A percentile compares a stretch with the other conserved stretches of the same genome.
Evolutionary conservation across 2,329 filamentous ascomycete species (phyloP).

Genomic region (Davidsoniella virescens): DNA sequence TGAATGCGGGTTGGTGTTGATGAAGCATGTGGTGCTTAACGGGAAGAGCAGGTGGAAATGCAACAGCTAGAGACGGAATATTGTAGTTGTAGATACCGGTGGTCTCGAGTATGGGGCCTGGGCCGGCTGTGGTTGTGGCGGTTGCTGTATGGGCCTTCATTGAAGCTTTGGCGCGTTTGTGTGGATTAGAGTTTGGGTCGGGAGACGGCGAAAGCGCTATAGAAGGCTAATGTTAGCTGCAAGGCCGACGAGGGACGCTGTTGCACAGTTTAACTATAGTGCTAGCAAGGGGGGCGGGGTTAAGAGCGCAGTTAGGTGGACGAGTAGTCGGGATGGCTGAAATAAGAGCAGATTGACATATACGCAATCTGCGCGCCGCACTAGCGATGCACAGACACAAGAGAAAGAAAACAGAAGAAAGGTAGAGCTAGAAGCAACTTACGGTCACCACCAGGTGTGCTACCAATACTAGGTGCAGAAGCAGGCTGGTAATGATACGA

Average conservation of each 20-base stretch:
- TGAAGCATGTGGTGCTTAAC: background rate
- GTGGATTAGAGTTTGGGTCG: too few species aligned
- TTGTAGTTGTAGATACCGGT: constrained; percentile 1
- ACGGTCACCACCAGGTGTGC: constrained; percentile 53
- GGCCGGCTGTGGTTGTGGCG: constrained; percentile 1
- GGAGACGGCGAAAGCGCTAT: too few species aligned
- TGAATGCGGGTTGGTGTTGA: background rate
- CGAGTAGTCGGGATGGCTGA: too few species aligned
- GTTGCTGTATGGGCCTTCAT: constrained; percentile 13
- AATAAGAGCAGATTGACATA: too few species aligned
- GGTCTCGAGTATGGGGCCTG: constrained; percentile 7
- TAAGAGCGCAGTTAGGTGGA: too few species aligned
- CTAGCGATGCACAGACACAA: too few species aligned
- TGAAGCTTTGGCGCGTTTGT: background rate
- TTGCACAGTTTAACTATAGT: too few species aligned
- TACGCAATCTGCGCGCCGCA: too few species aligned
- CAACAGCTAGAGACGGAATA: constrained; percentile 20
- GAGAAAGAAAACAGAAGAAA: too few species aligned
- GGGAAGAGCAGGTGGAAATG: constrained; percentile 16
- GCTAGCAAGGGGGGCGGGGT: too few species aligned
- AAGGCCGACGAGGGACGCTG: too few species aligned
- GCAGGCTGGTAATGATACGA: constrained; percentile 5
- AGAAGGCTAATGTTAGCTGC: background rate
- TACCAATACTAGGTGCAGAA: background rate
- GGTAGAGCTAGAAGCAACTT: constrained; percentile 29